A percentile compares a stretch with the other conserved stretches of the same genome.
Evolutionary conservation across 192 early-diverging fungal species (phyloP).

Genomic region (Coemansia sp.): DNA sequence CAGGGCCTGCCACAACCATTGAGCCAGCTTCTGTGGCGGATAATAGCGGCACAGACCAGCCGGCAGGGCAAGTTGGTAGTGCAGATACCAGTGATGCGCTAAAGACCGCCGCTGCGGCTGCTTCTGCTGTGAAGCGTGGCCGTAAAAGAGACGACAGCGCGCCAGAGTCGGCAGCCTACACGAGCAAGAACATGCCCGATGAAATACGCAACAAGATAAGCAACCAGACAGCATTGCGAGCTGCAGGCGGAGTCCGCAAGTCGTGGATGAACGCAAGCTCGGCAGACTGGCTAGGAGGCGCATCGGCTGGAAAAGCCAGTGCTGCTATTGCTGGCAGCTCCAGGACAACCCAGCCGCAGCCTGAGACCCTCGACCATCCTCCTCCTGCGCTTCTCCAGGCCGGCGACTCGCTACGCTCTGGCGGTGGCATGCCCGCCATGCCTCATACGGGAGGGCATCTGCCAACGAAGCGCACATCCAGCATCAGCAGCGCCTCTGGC

Average conservation of each 20-base stretch:
- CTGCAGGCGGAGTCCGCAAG: conserved; percentile 58
- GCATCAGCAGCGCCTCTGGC: conserved; percentile 10
- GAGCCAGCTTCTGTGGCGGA: background rate
- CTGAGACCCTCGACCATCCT: background rate
- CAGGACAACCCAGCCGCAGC: conserved; percentile 1
- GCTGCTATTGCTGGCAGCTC: conserved; percentile 3
- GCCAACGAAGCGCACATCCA: conserved; percentile 21
- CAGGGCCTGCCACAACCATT: background rate
- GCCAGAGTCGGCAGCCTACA: conserved; percentile 35
- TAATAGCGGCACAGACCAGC: conserved; percentile 27
- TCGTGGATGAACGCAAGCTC: conserved; percentile 57
- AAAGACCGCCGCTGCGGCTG: conserved; percentile 6
- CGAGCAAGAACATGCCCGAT: conserved; percentile 54
- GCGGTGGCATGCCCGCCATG: background rate
- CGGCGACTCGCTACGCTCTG: background rate
- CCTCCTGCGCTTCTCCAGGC: background rate
- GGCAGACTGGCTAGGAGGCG: conserved; percentile 23
- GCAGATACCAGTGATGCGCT: background rate
- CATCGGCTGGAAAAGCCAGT: conserved; percentile 1
- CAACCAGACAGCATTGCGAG: conserved; percentile 60
- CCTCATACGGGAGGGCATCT: background rate
- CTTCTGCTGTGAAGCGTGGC: conserved; percentile 32
- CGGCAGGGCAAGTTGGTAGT: background rate
- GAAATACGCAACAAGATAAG: conserved; percentile 58
- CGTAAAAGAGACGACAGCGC: conserved; percentile 53